Evolutionary conservation across 495 filamentous ascomycete species (phyloP).

Genomic region (Penicillium macrosclerotiorum): DNA sequence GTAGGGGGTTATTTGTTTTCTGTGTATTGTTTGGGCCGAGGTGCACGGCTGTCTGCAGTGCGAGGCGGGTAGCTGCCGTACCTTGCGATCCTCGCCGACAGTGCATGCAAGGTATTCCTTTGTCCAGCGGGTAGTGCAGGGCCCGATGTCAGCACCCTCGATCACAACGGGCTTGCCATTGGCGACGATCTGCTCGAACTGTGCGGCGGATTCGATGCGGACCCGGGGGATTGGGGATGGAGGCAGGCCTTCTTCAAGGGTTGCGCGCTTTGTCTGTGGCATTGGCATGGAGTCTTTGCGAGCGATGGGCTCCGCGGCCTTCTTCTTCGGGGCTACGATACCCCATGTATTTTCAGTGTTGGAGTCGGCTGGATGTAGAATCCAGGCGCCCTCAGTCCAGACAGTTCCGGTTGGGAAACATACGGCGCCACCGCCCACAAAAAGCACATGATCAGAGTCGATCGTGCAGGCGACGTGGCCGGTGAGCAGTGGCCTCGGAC

Average conservation of each 20-base stretch:
- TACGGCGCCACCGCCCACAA: constrained; percentile 79
- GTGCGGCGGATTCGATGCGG: constrained; percentile 44
- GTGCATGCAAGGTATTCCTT: constrained; percentile 63
- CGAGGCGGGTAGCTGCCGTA: constrained; percentile 37
- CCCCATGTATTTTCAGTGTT: constrained; percentile 21
- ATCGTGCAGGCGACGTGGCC: constrained; percentile 58
- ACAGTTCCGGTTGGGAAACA: constrained; percentile 86
- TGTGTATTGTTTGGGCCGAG: too few relatives aligned
- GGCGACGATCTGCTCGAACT: constrained; percentile 59
- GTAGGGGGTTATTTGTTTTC: too few relatives aligned
- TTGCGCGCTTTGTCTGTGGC: too few relatives aligned
- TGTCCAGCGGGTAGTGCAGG: constrained; percentile 66
- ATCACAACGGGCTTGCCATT: constrained; percentile 64
- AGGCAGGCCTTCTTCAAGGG: constrained; percentile 3
- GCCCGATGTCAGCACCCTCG: constrained; percentile 61
- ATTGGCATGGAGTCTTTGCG: too few relatives aligned
- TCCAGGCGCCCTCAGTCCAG: constrained; percentile 64
- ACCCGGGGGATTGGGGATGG: constrained; percentile 45
- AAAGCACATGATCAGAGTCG: constrained; percentile 44
- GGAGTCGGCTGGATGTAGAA: constrained; percentile 26
- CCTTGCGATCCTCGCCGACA: constrained; percentile 63
- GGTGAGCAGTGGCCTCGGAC: constrained; percentile 59
- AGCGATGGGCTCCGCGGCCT: too few relatives aligned
- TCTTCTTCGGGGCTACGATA: constrained; percentile 12
- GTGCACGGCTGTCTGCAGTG: constrained; percentile 2